Conservation (phyloP, 2,329 filamentous ascomycete genomes). For the Celoporthe dispersa region DNA sequence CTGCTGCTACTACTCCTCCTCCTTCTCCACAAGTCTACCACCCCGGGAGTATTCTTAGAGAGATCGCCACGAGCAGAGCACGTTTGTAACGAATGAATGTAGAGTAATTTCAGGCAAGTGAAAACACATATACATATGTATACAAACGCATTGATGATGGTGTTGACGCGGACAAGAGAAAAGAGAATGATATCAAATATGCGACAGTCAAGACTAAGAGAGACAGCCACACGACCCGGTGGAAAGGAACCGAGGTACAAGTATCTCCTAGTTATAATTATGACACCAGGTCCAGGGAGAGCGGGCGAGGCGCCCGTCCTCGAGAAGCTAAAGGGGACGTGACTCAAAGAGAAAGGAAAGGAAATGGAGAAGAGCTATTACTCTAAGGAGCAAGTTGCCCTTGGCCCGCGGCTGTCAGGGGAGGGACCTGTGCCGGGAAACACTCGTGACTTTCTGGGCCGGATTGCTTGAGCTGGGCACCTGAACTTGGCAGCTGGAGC, state of each 20-base stretch:
- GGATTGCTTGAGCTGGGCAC: neutral
- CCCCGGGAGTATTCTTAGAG: neutral
- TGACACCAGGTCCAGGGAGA: neutral
- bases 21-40: neutral
- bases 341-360: neutral
- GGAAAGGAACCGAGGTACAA: neutral
- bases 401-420: constrained; percentile 28
- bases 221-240: constrained; percentile 2
- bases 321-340: neutral
- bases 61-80: neutral
- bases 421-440: constrained; percentile 14
- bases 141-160: neutral
- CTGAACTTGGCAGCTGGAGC: neutral
- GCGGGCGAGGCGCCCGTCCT: neutral
- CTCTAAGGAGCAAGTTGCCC: constrained; percentile 23
- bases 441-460: constrained; percentile 7
- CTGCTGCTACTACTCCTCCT: neutral
- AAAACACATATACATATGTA: neutral
- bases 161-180: neutral
- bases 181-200: constrained; percentile 18
- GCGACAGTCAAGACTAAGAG: constrained; percentile 19
- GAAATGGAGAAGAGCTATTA: neutral
- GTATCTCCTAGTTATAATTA: neutral
- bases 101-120: neutral
- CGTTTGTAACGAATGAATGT: neutral